These are phyloP conservation scores for Phytophthora pisi DNA, from an alignment of 352 stramenopile genomes.

Conservation along the genomic window DNA sequence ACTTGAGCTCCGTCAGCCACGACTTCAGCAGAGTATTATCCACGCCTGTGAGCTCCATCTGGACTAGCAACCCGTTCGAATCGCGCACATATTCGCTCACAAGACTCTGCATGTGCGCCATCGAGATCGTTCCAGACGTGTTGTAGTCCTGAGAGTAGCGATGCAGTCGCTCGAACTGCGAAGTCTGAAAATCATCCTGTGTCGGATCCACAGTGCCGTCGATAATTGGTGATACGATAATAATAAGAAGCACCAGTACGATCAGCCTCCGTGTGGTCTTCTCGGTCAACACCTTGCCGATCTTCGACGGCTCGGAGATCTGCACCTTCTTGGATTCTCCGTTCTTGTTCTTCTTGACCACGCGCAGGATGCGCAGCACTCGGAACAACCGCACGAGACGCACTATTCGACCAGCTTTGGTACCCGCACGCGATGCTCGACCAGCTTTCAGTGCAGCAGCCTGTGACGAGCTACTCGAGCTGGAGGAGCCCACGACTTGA, in stretches of 20 bases:
- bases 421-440: conserved; percentile 83
- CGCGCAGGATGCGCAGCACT: conserved; percentile 87
- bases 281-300: conserved; percentile 95
- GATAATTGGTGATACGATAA: conserved; percentile 86
- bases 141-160: conserved; percentile 88
- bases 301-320: conserved; percentile 91
- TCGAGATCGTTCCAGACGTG: conserved; percentile 51
- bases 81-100: conserved; percentile 80
- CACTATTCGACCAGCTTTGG: conserved; percentile 91
- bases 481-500: conserved; percentile 46
- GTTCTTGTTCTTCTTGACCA: conserved; percentile 83
- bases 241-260: conserved; percentile 89
- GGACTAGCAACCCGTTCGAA: conserved; percentile 69
- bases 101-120: conserved; percentile 52
- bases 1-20: conserved; percentile 69
- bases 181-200: conserved; percentile 78
- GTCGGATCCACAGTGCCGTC: conserved; percentile 74
- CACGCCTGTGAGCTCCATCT: conserved; percentile 65
- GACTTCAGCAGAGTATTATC: conserved; percentile 40
- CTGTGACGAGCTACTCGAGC: conserved; percentile 40
- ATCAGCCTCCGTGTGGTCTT: conserved; percentile 94
- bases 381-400: conserved; percentile 91
- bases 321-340: conserved; percentile 58
- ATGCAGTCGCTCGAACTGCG: conserved; percentile 81
- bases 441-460: conserved; percentile 82